Conservation (phyloP, 177 flowering plant genomes). For the Tripterygium wilfordii region DNA sequence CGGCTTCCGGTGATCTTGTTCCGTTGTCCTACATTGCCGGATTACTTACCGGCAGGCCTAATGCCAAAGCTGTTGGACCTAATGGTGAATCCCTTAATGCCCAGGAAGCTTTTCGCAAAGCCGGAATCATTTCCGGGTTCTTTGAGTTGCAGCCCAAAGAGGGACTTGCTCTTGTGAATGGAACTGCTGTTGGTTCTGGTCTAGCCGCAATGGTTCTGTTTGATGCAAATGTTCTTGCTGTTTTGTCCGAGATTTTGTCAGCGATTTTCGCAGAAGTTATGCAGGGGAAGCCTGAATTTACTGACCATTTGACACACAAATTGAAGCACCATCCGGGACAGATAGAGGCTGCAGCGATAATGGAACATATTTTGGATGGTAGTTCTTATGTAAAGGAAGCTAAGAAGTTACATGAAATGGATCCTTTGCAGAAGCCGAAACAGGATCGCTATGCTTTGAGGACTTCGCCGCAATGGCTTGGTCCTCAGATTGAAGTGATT, state of each 20-base stretch:
- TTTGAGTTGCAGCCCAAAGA: slow-evolving; percentile 47
- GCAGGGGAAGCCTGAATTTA: slow-evolving; percentile 44
- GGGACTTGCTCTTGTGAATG: slow-evolving; percentile 42
- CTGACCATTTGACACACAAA: slow-evolving; percentile 38
- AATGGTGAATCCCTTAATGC: slow-evolving; percentile 23
- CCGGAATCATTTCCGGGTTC: slow-evolving; percentile 28
- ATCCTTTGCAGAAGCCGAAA: slow-evolving; percentile 43
- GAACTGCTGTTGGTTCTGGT: slow-evolving; percentile 46
- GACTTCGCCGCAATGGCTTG: slow-evolving; percentile 42
- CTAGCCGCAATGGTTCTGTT: slow-evolving; percentile 40
- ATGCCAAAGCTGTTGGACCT: slow-evolving; percentile 29
- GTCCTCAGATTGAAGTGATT: slow-evolving; percentile 40
- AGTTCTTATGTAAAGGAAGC: slow-evolving; percentile 34
- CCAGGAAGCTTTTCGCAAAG: slow-evolving; percentile 21
- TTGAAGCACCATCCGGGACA: slow-evolving; percentile 51
- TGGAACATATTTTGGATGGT: slow-evolving; percentile 43
- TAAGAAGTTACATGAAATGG: slow-evolving; percentile 36
- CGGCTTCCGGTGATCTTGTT: slow-evolving; percentile 40
- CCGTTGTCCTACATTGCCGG: slow-evolving; percentile 44
- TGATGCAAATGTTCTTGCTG: slow-evolving; percentile 31
- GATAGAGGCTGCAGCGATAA: slow-evolving; percentile 47
- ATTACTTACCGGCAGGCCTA: slow-evolving; percentile 34
- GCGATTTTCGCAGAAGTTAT: slow-evolving; percentile 43
- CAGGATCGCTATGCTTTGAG: slow-evolving; percentile 43
- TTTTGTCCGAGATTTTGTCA: slow-evolving; percentile 29